Percentiles rank a stretch among this genome's conserved stretches.
Evolutionary conservation across 805 yeast genomes (phyloP).

Genomic region (Starmerella potacharoeniae): DNA sequence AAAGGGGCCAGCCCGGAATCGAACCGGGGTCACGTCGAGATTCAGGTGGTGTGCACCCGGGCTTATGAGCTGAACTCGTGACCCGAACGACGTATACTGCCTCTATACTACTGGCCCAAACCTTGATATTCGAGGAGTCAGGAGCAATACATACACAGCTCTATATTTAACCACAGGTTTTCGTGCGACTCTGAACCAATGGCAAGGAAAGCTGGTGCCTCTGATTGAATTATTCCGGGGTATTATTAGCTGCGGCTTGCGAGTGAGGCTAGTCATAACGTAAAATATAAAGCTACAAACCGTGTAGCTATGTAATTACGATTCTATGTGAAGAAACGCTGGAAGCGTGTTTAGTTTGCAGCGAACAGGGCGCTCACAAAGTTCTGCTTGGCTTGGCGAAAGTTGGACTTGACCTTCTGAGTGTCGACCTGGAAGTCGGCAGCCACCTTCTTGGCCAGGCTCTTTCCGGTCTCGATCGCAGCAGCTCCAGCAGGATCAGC

Average conservation of each 20-base stretch:
- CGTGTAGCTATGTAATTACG: too few species aligned
- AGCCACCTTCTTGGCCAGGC: constrained; percentile 15
- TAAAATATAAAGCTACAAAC: too few species aligned
- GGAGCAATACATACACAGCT: too few species aligned
- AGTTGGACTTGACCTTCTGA: constrained; percentile 7
- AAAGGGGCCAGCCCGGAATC: constrained; percentile 23
- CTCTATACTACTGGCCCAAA: constrained; percentile 22
- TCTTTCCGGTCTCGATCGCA: constrained; percentile 16
- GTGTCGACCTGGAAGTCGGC: constrained; percentile 18
- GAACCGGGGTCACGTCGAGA: constrained; percentile 23
- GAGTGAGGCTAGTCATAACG: too few species aligned
- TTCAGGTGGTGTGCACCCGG: constrained; percentile 3
- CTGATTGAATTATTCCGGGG: too few species aligned
- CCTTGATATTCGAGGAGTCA: background rate
- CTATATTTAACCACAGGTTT: too few species aligned
- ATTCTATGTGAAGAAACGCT: background rate
- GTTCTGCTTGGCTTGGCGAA: constrained; percentile 2
- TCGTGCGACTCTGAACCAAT: too few species aligned
- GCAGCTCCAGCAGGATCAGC: constrained; percentile 15
- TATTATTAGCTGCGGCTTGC: too few species aligned
- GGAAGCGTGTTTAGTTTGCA: background rate
- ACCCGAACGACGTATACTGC: constrained; percentile 23
- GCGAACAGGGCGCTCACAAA: constrained; percentile 3
- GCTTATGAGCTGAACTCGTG: background rate
- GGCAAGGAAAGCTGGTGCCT: too few species aligned